Evolutionary conservation across 495 filamentous ascomycete genomes (phyloP), one percentile per base, ranked within the genome.

Genomic region (Viridothelium virens): DNA sequence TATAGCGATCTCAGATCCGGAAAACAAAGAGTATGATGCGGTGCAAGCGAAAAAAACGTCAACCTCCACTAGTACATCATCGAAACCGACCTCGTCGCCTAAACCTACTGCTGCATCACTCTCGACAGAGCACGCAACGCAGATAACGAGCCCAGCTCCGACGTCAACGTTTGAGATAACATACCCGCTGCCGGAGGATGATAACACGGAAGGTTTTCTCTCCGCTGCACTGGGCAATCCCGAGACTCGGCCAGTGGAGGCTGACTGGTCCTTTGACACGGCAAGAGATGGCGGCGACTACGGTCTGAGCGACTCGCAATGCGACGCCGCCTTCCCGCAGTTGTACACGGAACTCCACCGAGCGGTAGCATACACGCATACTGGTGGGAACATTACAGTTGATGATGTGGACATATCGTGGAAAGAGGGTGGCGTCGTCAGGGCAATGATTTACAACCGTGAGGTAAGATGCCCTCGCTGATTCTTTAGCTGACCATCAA

Each of bases 271-370:
- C 9, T 73, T 67, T 56, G 38, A 63, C 14, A 39, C 64, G 41
- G 6, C 10, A 7, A 63, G 69, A 16, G 71, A 74, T 61, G 59
- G 31, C 9, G 39, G 41, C 11, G 64, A 71, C 36, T 67, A 71
- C 38, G 67, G 66, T 5, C 61, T 74, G 5, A 71, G 50, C 48
- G 67, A 69, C 33, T 47, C 38, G 62, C 71, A 74, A 66, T 74
- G 72, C 64, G 9, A 44, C 7, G 63, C 48, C n/a, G 71, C 71
- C 18, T 74, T 74, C 47, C 72, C 72, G 6, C 31, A 53, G n/a
- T 62, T 73, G 31, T 71, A 63, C 38, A 9, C 62, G 33, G 71
- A 73, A 31, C 62, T 74, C 10, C 62, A 71, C 61, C 63, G 71
- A 33, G 71, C 69, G 2, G 67, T 70, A 10, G 68, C 38, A 10